A percentile compares a stretch with the other conserved stretches of the same genome.
Evolutionary conservation across 2,329 filamentous ascomycete species (phyloP).

Genomic region (Colletotrichum incanum): DNA sequence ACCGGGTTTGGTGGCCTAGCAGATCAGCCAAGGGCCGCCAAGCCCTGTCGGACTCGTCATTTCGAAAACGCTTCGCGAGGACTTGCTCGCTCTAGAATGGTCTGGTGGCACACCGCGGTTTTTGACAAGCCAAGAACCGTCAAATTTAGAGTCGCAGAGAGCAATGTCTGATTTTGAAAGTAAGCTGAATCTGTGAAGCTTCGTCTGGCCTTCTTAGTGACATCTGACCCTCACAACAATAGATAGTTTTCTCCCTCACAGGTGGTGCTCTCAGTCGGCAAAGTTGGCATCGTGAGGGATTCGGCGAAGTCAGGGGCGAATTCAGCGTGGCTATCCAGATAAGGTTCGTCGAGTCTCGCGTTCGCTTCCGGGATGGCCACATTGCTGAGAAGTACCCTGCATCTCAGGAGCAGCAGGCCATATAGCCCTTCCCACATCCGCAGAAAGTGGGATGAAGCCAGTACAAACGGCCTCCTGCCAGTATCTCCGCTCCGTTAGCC

Average conservation of each 20-base stretch:
- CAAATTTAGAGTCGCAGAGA: neutral
- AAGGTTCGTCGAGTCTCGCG: conserved; percentile 27
- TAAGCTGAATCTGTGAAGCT: neutral
- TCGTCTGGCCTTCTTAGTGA: neutral
- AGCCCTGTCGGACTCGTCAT: conserved; percentile 20
- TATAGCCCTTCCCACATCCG: neutral
- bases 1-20: neutral
- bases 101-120: too few species aligned
- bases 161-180: neutral
- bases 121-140: neutral
- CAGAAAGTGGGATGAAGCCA: neutral
- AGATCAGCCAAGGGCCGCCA: conserved; percentile 25
- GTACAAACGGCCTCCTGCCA: conserved; percentile 1
- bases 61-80: conserved; percentile 10
- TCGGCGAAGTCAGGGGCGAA: neutral
- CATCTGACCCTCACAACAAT: neutral
- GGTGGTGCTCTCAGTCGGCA: neutral
- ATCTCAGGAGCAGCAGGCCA: conserved; percentile 3
- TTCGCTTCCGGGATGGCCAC: conserved; percentile 1
- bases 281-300: conserved; percentile 6
- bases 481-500: neutral
- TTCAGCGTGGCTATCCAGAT: neutral
- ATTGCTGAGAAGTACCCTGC: conserved; percentile 14
- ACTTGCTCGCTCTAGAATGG: neutral
- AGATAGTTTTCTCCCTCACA: neutral